A percentile compares a stretch with the other conserved stretches of the same genome.
phyloP scores from a whole-genome alignment of 352 stramenopile genomes.

The Globisporangium takayamanum region DNA sequence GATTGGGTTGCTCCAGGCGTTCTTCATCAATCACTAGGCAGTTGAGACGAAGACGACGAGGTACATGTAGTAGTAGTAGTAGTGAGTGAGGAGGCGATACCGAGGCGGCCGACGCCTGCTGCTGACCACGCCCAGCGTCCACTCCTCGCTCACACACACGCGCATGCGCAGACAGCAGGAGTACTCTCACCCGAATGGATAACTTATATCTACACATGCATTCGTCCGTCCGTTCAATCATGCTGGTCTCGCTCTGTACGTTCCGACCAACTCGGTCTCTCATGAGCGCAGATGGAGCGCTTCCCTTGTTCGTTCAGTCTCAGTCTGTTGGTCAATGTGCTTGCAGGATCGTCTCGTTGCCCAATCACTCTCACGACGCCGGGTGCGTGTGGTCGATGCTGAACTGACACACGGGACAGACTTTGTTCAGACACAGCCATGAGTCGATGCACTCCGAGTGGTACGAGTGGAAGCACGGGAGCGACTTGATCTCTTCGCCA shows the following conservation, averaged over 20 bases:
- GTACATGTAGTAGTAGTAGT: no score
- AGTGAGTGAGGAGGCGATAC: no score
- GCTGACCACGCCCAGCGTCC: no score
- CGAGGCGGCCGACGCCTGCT: no score
- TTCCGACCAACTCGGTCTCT: conserved; percentile 9
- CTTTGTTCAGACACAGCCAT: conserved; percentile 90
- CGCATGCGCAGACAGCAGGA: conserved; percentile 1
- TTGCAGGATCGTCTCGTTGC: conserved; percentile 5
- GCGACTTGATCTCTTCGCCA: conserved; percentile 89
- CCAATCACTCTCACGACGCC: background rate
- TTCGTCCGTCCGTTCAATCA: background rate
- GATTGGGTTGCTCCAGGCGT: conserved; percentile 91
- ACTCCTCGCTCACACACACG: background rate
- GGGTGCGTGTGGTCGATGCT: conserved; percentile 48
- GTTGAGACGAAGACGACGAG: background rate
- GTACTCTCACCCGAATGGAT: conserved; percentile 20
- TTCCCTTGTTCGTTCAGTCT: no score
- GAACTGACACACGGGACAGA: conserved; percentile 88
- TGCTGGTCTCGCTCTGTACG: no score
- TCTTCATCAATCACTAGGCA: conserved; percentile 74
- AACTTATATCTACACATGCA: conserved; percentile 51
- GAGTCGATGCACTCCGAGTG: conserved; percentile 91
- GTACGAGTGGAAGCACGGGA: conserved; percentile 93
- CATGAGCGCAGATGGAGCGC: background rate
- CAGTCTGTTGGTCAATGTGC: no score